A percentile compares a stretch with the other conserved stretches of the same genome.
Conservation (phyloP, 2,329 filamentous ascomycete genomes). For the Cryphonectria carpinicola region DNA sequence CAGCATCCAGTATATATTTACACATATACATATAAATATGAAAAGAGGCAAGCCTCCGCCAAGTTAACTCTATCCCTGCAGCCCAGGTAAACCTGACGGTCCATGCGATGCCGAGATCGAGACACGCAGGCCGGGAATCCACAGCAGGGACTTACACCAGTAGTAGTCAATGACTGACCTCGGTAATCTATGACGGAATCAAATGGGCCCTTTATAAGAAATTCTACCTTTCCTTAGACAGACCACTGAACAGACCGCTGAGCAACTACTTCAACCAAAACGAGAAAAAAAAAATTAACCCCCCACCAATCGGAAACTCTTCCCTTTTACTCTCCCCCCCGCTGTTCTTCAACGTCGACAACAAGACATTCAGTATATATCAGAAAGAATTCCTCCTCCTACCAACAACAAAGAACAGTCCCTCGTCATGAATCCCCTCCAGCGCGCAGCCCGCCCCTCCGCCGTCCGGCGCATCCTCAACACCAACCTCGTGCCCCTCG, state of each 20-base stretch:
- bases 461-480: conserved; percentile 31
- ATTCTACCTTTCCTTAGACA: background rate
- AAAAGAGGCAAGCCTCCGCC: background rate
- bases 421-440: conserved; percentile 21
- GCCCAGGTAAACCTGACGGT: background rate
- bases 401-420: no score
- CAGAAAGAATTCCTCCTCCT: no score
- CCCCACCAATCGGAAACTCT: background rate
- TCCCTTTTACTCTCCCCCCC: background rate
- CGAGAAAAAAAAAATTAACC: background rate
- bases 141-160: conserved; percentile 4
- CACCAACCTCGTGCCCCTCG: conserved; percentile 18
- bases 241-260: no score
- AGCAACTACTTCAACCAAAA: background rate
- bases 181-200: conserved; percentile 29
- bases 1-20: background rate
- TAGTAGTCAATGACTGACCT: background rate
- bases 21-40: no score
- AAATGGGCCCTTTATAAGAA: conserved; percentile 4
- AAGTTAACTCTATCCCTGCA: conserved; percentile 11
- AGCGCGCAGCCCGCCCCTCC: conserved; percentile 25
- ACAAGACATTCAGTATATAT: background rate
- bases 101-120: conserved; percentile 26
- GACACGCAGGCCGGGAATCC: conserved; percentile 19
- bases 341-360: background rate